These are phyloP conservation scores for Paspalum vaginatum DNA, from an alignment of 176 grass and related monocot genomes.

Conservation along the genomic window DNA sequence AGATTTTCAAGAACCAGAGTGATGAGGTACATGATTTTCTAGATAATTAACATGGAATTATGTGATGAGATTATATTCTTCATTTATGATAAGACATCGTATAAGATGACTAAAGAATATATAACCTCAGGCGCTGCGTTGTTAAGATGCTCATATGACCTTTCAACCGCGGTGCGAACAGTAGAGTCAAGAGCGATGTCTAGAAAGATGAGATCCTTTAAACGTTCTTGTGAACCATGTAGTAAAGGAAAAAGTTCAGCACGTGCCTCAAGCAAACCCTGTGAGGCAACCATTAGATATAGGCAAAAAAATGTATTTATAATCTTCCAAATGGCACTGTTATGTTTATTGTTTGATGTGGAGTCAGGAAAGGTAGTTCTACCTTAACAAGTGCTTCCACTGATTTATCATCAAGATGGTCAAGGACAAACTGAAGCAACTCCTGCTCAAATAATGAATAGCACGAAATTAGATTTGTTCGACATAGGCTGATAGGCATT, in stretches of 20 bases:
- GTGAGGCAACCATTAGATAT: constrained; percentile 37
- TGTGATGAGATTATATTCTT: too few relatives aligned
- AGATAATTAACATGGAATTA: constrained; percentile 6
- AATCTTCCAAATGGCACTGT: background rate
- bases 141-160: constrained; percentile 71
- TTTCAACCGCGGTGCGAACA: constrained; percentile 76
- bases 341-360: background rate
- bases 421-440: constrained; percentile 69
- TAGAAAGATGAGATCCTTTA: constrained; percentile 88
- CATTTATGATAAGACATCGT: background rate
- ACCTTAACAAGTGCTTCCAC: constrained; percentile 72
- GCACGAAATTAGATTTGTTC: constrained; percentile 20
- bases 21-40: constrained; percentile 94
- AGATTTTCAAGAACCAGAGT: constrained; percentile 85
- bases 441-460: constrained; percentile 49
- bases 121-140: constrained; percentile 62
- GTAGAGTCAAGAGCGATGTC: constrained; percentile 88
- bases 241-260: constrained; percentile 66
- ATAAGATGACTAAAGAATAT: constrained; percentile 34
- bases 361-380: background rate
- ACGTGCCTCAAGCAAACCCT: constrained; percentile 78
- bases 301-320: constrained; percentile 1
- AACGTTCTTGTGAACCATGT: constrained; percentile 54
- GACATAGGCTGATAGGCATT: background rate
- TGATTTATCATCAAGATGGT: constrained; percentile 80